Percentiles rank a stretch among this genome's conserved stretches.
phyloP scores from a whole-genome alignment of 257 asterid species.

The Solanum ahanhuiri region DNA sequence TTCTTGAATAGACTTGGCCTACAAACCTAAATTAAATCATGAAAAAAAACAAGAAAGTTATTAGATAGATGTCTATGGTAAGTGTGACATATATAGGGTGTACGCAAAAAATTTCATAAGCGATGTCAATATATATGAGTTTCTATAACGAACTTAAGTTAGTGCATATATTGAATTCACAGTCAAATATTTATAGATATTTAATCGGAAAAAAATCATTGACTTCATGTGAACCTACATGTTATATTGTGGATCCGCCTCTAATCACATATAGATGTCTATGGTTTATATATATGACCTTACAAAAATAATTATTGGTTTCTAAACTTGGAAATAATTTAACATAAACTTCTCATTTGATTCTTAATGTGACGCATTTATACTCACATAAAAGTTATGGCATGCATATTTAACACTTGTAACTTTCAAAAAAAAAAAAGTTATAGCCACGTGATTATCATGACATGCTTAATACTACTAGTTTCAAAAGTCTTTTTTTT shows the following conservation, averaged over 20 bases:
- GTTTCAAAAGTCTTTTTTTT: background rate
- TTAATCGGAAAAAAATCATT: background rate
- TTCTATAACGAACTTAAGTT: background rate
- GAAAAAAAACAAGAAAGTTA: background rate
- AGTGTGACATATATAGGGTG: background rate
- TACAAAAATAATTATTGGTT: background rate
- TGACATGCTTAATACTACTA: background rate
- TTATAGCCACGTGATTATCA: background rate
- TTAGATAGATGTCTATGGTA: background rate
- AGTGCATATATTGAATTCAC: too few species aligned
- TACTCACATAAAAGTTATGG: background rate
- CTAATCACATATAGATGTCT: background rate
- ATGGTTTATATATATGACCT: background rate
- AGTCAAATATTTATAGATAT: background rate
- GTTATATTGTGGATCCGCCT: background rate
- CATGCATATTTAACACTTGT: background rate
- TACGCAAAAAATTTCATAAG: background rate
- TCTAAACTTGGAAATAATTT: background rate
- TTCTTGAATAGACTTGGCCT: conserved; percentile 48
- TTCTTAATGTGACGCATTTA: background rate
- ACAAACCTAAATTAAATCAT: conserved; percentile 15
- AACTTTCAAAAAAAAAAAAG: background rate
- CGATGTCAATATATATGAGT: background rate
- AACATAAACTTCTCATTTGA: background rate
- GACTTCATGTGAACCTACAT: background rate